These are phyloP conservation scores for Senecio squalidus DNA, from an alignment of 140 eudicot species.

Conservation along the genomic window DNA sequence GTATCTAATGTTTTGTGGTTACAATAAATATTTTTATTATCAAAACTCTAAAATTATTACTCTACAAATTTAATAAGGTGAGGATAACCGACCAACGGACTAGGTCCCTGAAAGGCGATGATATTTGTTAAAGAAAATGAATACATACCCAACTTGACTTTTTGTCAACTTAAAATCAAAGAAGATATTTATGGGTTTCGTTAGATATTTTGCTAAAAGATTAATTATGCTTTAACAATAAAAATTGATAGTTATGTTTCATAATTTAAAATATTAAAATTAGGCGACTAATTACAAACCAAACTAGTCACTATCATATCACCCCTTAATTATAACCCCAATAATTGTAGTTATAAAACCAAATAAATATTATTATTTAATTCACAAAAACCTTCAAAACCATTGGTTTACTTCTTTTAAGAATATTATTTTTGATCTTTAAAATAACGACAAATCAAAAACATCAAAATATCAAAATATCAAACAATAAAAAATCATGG, in stretches of 20 bases:
- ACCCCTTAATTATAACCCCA: conserved; percentile 4
- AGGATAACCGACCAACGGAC: conserved; percentile 22
- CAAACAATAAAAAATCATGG: background rate
- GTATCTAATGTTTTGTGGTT: too few relatives aligned
- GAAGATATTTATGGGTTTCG: too few relatives aligned
- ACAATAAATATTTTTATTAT: background rate
- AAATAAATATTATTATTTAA: background rate
- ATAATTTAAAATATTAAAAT: background rate
- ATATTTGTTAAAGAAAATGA: conserved; percentile 5
- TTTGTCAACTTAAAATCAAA: background rate
- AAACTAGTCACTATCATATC: conserved; percentile 12
- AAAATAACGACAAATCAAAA: conserved; percentile 1
- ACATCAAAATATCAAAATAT: background rate
- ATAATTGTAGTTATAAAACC: background rate
- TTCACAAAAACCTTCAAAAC: conserved; percentile 10
- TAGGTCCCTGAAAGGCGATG: background rate
- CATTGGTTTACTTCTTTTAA: conserved; percentile 7
- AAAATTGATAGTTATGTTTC: too few relatives aligned
- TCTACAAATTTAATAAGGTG: background rate
- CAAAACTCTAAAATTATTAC: background rate
- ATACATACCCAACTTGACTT: background rate
- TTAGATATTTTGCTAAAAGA: too few relatives aligned
- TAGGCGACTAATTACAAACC: background rate
- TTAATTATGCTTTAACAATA: too few relatives aligned
- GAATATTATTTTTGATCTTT: background rate